Conservation (phyloP, 345 rosid species). For the Populus pruinosa region DNA sequence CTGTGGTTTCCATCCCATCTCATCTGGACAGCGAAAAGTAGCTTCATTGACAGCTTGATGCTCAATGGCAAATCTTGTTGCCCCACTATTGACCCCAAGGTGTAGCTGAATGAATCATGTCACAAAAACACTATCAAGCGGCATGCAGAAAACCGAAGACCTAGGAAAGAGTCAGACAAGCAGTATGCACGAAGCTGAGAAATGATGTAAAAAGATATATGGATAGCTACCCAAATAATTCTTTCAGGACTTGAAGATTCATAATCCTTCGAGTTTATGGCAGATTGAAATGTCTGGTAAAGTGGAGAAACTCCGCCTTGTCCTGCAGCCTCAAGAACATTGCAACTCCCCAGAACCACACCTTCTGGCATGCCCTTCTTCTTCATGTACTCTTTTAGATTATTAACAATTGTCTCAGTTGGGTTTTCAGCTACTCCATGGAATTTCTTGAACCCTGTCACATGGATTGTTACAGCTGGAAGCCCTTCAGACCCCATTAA, state of each 20-base stretch:
- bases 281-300: conserved; percentile 60
- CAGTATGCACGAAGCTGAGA: not conserved
- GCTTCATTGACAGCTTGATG: conserved; percentile 97
- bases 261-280: conserved; percentile 41
- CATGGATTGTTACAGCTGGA: conserved; percentile 62
- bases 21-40: conserved; percentile 93
- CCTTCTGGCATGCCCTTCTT: conserved; percentile 74
- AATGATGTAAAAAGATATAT: not conserved
- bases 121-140: not conserved
- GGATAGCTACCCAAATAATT: conserved; percentile 68
- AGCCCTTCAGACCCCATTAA: conserved; percentile 97
- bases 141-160: not conserved
- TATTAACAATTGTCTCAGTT: conserved; percentile 69
- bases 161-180: not conserved
- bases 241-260: conserved; percentile 44
- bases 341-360: conserved; percentile 69
- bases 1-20: conserved; percentile 99
- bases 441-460: conserved; percentile 95
- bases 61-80: conserved; percentile 82
- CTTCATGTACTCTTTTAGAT: conserved; percentile 61
- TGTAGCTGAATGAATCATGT: conserved; percentile 13
- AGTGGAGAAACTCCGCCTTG: conserved; percentile 62
- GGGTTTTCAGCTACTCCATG: conserved; percentile 99
- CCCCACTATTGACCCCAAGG: conserved; percentile 93
- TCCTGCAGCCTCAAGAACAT: conserved; percentile 87